Evolutionary conservation across 116 monocot species (phyloP).

Genomic region (Papilionanthe hybrid): DNA sequence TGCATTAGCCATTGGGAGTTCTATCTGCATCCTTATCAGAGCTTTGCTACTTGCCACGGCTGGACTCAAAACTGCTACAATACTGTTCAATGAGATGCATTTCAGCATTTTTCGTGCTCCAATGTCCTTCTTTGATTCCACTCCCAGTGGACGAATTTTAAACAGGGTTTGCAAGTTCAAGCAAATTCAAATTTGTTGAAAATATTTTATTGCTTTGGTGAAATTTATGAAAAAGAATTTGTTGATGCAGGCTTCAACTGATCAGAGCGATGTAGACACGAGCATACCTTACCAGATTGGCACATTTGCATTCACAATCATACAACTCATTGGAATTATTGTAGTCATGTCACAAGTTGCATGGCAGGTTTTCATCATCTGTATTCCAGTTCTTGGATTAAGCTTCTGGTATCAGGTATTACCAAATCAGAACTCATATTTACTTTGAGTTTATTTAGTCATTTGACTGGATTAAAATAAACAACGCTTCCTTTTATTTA

Average conservation of each 20-base stretch:
- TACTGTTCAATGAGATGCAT: constrained; percentile 58
- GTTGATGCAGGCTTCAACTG: constrained; percentile 44
- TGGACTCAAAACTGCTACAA: constrained; percentile 38
- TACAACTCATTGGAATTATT: constrained; percentile 51
- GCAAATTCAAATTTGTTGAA: background rate
- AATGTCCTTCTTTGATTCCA: constrained; percentile 72
- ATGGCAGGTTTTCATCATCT: constrained; percentile 47
- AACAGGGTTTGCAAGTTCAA: constrained; percentile 47
- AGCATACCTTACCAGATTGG: constrained; percentile 31
- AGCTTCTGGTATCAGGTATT: constrained; percentile 73
- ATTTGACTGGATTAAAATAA: background rate
- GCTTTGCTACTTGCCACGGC: constrained; percentile 39
- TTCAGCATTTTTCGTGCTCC: constrained; percentile 50
- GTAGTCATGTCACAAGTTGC: constrained; percentile 70
- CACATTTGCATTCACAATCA: constrained; percentile 37
- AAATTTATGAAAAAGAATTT: background rate
- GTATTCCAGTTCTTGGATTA: constrained; percentile 43
- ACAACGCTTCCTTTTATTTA: background rate
- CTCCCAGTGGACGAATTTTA: constrained; percentile 73
- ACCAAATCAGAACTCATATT: background rate
- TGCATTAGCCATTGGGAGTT: constrained; percentile 48
- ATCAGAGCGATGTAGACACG: constrained; percentile 54
- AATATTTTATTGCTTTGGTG: background rate
- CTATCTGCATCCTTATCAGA: constrained; percentile 38
- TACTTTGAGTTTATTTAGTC: background rate